Percentiles rank a stretch among this genome's conserved stretches.
Evolutionary conservation across 1,284 basidiomycete genomes (phyloP).

Genomic region (Chiua sp.): DNA sequence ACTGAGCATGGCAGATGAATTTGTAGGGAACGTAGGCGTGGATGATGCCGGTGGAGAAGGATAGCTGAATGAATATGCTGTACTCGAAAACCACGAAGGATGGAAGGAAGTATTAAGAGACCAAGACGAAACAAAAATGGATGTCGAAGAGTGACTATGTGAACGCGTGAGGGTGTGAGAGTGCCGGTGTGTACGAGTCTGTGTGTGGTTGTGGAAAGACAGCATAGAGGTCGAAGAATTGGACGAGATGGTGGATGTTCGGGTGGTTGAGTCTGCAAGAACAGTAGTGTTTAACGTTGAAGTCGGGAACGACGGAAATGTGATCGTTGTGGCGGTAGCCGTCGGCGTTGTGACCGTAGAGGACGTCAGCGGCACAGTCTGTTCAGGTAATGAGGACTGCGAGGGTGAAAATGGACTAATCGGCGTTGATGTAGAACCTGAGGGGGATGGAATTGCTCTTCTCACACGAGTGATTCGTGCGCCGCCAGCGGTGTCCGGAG

Average conservation of each 20-base stretch:
- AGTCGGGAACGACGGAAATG: slow-evolving; percentile 10
- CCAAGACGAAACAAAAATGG: not conserved
- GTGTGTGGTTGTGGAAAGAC: slow-evolving; percentile 2
- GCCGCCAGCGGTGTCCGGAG: slow-evolving; percentile 51
- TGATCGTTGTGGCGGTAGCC: slow-evolving; percentile 9
- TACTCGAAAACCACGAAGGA: not conserved
- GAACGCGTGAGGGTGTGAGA: slow-evolving; percentile 4
- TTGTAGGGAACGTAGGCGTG: not conserved
- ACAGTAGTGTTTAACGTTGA: not conserved
- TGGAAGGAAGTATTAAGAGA: not conserved
- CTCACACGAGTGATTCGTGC: slow-evolving; percentile 39
- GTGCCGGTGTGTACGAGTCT: not conserved
- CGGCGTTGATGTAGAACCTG: slow-evolving; percentile 14
- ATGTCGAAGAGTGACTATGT: slow-evolving; percentile 1
- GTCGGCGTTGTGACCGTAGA: slow-evolving; percentile 4
- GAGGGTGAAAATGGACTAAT: slow-evolving; percentile 8
- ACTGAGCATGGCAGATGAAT: slow-evolving; percentile 1
- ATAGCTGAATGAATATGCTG: slow-evolving; percentile 1
- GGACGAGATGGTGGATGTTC: not conserved
- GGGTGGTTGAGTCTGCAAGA: not conserved
- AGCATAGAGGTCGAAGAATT: not conserved
- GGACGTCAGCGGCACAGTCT: not conserved
- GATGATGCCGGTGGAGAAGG: not conserved
- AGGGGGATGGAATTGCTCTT: slow-evolving; percentile 22
- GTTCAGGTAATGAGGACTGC: not conserved